Base-by-base conservation (phyloP, 2,329 filamentous ascomycete species). In the Reticulascus tulasneorum region DNA sequence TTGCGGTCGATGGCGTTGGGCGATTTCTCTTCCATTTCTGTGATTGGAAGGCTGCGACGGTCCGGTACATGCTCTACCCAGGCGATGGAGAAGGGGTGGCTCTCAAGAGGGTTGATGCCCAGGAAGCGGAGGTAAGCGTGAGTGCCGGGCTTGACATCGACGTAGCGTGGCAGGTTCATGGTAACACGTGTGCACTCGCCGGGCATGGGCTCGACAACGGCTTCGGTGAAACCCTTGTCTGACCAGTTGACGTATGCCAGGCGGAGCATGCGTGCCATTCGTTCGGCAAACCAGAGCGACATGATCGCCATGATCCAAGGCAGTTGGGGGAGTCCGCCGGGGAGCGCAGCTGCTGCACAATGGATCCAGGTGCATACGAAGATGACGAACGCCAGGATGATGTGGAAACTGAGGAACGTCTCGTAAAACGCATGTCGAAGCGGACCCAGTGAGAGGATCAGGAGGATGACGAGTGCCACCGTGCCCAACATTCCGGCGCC, bases 391-490 rank as follows among this genome's bases (percentile, higher is more conserved):
- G 82, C 88, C 33, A 94, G 66, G 23, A 86, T 59, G 49, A 94
- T 89, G 64, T 97, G 93, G 20, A 84, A 63, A 56, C 86, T 87
- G 50, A 97, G 75, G 66, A 98, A 98, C 1, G 88, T 94, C 66
- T 98, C 93, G 66, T 98, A 98, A 58, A 95, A 96, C 24, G 90
- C 89, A 60, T 96, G 91, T 43, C 93, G 82, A 33, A 98, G 56
- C 0, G 89, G 84, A 3, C 88, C 91, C 35, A 85, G 67, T 9
- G 88, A 83, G 19, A 83, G 68, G 33, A 94, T 52, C 35, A 85
- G 54, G 29, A 97, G 69, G 28, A 85, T 56, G 25, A 77, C 50
- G 55, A 95, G 75, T 23, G 76, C 72, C 31, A 76, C 57, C 3
- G 68, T 74, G 29, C 73, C 82, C 18, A 82, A 64, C 51, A 78